Evolutionary conservation across 768 basidiomycete genomes (phyloP), one percentile per base, ranked within the genome.

Genomic region (Clitopilus passeckerianus): DNA sequence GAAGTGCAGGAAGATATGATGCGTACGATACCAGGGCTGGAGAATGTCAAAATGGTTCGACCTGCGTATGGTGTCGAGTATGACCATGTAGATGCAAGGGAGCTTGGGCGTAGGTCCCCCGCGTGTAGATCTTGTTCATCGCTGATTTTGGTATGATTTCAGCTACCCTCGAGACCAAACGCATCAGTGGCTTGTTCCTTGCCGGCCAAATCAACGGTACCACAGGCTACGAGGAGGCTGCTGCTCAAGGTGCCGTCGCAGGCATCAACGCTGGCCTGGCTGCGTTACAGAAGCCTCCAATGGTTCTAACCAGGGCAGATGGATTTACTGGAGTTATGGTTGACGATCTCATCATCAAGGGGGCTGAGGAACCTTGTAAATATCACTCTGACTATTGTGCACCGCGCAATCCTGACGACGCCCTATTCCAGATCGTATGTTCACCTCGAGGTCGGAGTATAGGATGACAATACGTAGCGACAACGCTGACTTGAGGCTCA

Each of bases 41-140:
- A 95, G 72, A 86, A 89, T 24, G 94, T 88, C 27, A 83, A 87
- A 66, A 89, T 96, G 80, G 81, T 91, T 4, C 75, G 80, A 64
- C 93, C 93, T 1, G 94, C 92, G 0, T 96, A 95, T 73, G 94
- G 94, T 1, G 92, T 96, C 33, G 93, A 96, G 69, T 96, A 96
- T 63, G 94, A 96, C 67, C 86, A 92, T 66, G 79, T 96, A 10
- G 93, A 96, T 73, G 89, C 94, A 8, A 76, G 91, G 20, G 93
- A 95, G 63, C 79, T 96, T 35, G 75, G 75, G 30, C 75, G 91
- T 91, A 62, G 63, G 89, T 80, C 46, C n/a, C 20, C 46, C 46
- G 4, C 5, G 46, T 50, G 20, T 30, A 20, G 4, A 18, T 5
- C 46, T 50, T n/a, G 46, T 22, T 12, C 9, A 9, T 7, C 5